These are phyloP conservation scores for Jatropha multifida DNA, from an alignment of 441 rosid species.

Conservation along the genomic window DNA sequence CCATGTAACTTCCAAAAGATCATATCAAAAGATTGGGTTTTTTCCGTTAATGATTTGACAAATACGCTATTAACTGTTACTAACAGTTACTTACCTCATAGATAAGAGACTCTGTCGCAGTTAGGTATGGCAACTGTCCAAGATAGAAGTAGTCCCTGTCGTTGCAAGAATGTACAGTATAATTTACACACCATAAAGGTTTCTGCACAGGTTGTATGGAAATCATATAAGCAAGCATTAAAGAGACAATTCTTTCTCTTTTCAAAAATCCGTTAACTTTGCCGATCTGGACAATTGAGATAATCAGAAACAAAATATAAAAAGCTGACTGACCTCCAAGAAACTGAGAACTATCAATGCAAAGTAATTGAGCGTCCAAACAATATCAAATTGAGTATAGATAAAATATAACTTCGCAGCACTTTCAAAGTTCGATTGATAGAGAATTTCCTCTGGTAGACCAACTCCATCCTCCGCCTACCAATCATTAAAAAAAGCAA, in stretches of 20 bases:
- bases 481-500: too few species aligned
- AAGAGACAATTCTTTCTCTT: too few species aligned
- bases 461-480: too few species aligned
- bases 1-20: conserved; percentile 2
- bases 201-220: conserved; percentile 48
- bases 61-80: background rate
- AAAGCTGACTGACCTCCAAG: conserved; percentile 59
- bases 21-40: background rate
- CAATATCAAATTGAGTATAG: background rate
- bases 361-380: conserved; percentile 90
- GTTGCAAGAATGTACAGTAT: conserved; percentile 52
- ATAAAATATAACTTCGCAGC: too few species aligned
- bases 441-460: too few species aligned
- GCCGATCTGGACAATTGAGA: background rate
- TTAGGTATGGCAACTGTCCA: conserved; percentile 91
- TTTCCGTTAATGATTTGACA: background rate
- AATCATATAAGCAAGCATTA: background rate
- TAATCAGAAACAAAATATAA: background rate
- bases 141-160: conserved; percentile 78
- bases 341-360: conserved; percentile 76
- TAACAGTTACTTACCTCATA: conserved; percentile 50
- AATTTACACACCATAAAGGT: conserved; percentile 81
- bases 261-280: too few species aligned
- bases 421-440: too few species aligned
- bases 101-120: conserved; percentile 60